A percentile compares a stretch with the other conserved stretches of the same genome.
phyloP scores from a whole-genome alignment of 305 asterid species.

The Fraxinus platypoda region DNA sequence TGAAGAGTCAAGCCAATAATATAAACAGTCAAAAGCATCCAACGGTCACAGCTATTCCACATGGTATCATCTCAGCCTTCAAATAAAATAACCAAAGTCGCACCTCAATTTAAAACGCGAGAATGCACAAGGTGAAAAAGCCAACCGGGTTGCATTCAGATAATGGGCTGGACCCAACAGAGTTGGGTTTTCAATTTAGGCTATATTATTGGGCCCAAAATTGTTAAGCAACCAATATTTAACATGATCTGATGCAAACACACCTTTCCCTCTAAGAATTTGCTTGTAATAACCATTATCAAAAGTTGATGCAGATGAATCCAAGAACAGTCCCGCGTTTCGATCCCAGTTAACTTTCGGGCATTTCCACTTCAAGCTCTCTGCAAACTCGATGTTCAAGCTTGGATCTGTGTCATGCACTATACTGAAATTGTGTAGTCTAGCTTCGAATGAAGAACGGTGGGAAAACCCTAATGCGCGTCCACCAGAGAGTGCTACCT shows the following conservation, averaged over 20 bases:
- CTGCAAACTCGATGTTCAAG: conserved; percentile 42
- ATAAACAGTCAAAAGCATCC: too few species aligned
- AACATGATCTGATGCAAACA: conserved; percentile 60
- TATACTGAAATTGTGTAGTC: conserved; percentile 64
- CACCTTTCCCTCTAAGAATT: conserved; percentile 52
- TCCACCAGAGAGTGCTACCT: conserved; percentile 58
- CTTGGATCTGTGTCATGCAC: conserved; percentile 57
- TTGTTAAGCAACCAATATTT: too few species aligned
- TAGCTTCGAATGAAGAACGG: conserved; percentile 65
- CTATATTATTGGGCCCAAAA: too few species aligned
- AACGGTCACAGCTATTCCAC: too few species aligned
- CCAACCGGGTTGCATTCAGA: too few species aligned
- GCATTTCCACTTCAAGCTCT: conserved; percentile 50
- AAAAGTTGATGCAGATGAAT: conserved; percentile 51
- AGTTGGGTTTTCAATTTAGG: too few species aligned
- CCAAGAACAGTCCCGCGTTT: conserved; percentile 65
- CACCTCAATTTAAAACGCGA: too few species aligned
- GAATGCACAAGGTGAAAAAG: too few species aligned
- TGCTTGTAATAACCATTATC: conserved; percentile 61
- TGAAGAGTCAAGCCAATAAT: too few species aligned
- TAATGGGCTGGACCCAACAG: too few species aligned
- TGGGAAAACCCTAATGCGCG: conserved; percentile 80
- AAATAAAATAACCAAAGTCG: too few species aligned
- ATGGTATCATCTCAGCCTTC: too few species aligned
- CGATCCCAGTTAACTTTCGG: conserved; percentile 43